Evolutionary conservation across 2,329 filamentous ascomycete genomes (phyloP), one percentile per base, ranked within the genome.

Genomic region (Fusarium nelsonii): DNA sequence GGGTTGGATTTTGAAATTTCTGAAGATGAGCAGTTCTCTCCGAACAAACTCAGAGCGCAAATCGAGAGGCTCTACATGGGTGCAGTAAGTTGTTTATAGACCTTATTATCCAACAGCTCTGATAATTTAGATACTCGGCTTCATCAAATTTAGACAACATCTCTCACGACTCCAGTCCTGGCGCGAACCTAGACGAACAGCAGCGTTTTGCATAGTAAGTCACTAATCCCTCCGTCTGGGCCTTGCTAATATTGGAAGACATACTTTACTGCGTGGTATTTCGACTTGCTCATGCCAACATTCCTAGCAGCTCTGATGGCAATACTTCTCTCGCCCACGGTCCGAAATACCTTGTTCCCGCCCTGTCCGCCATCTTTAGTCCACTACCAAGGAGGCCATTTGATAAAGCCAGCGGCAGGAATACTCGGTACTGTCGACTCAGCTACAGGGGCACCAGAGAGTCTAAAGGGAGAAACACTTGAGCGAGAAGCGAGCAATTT

Each of bases 401-500:
- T 93, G 1, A 88, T 94, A 73, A 93, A 92, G 73, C 92, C 92
- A 0, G 87, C 88, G 51, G 86, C 92, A 2, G 92, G 92, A 2
- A 87, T 92, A 0, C 78, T 94, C 0, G 92, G 90, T 3, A 92
- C 90, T 41, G 85, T 88, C 30, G 90, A 93, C 63, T 92, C 90
- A 65, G 86, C 89, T 0, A 95, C 92, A 0, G 92, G 92, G 3
- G 92, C 92, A 1, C 90, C 92, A 0, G 91, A 96, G 74, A 91
- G 91, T 64, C 86, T 92, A 78, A 91, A 92, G 73, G 92, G 92
- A 41, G 92, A 94, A 75, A 90, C 92, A 0, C 90, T 92, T 1
- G 92, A 95, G 75, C 87, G 91, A 61, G 92, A 95, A 78, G 92
- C 92, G 1, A 90, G 86, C 70, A 93, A 93, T 75, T 90, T 95